phyloP scores from a whole-genome alignment of 2,329 filamentous ascomycete species.

The Pseudogymnoascus sp. region DNA sequence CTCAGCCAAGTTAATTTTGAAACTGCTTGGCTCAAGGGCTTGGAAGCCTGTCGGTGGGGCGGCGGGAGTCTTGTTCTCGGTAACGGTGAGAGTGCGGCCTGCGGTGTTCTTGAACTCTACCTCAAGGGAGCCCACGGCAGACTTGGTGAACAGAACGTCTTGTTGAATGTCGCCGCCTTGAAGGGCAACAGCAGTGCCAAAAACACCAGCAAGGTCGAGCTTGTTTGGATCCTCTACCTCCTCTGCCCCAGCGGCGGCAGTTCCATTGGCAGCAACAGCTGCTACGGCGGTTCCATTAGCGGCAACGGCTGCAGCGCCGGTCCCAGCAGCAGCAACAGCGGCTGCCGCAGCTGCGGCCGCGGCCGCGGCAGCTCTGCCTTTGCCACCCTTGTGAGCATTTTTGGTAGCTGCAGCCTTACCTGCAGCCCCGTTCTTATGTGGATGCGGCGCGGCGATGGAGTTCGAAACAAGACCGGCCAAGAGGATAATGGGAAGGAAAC shows the following conservation, averaged over 20 bases:
- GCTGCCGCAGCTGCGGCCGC: constrained; percentile 9
- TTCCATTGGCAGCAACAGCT: constrained; percentile 12
- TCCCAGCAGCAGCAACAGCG: constrained; percentile 17
- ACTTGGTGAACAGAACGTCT: constrained; percentile 27
- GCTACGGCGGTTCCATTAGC: constrained; percentile 13
- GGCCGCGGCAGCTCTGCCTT: neutral
- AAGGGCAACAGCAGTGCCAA: constrained; percentile 25
- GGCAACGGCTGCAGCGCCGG: constrained; percentile 14
- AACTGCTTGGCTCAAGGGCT: constrained; percentile 31
- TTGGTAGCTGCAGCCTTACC: neutral
- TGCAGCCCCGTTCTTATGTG: neutral
- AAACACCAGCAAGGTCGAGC: constrained; percentile 26
- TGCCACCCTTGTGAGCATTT: neutral
- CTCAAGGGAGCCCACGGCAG: constrained; percentile 29
- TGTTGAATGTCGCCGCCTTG: constrained; percentile 28
- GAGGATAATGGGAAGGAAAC: constrained; percentile 5
- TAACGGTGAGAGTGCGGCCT: constrained; percentile 30
- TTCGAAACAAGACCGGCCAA: neutral
- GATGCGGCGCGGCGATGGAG: neutral
- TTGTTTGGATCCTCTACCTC: constrained; percentile 23
- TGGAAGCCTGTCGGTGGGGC: constrained; percentile 30
- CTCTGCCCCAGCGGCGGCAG: constrained; percentile 4
- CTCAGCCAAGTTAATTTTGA: constrained; percentile 29
- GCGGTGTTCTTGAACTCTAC: constrained; percentile 32
- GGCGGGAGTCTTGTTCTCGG: constrained; percentile 30